Conservation (phyloP, 2,329 filamentous ascomycete genomes). For the Ascochyta fabae region DNA sequence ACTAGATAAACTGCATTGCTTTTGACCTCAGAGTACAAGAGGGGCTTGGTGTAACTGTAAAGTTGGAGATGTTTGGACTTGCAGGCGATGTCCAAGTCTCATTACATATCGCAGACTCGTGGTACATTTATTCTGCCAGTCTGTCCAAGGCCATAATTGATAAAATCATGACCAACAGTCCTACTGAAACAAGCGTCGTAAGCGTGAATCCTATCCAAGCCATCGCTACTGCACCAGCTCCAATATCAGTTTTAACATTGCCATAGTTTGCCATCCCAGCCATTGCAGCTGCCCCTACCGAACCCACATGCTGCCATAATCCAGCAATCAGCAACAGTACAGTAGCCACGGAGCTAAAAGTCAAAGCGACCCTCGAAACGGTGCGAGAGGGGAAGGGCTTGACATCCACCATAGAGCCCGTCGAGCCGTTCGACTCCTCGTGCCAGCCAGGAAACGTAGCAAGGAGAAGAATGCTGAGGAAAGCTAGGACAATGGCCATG, state of each 20-base stretch:
- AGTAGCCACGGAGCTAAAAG: conserved; percentile 78
- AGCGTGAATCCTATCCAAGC: conserved; percentile 97
- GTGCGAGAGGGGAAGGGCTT: conserved; percentile 92
- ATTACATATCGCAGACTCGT: too few relatives aligned
- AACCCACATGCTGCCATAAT: conserved; percentile 93
- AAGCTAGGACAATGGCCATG: conserved; percentile 95
- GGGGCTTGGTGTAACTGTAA: too few relatives aligned
- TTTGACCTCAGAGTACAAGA: too few relatives aligned
- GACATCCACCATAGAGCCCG: conserved; percentile 82
- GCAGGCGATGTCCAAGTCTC: too few relatives aligned
- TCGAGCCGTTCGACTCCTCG: conserved; percentile 77
- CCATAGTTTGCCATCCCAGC: conserved; percentile 92
- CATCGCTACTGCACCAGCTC: conserved; percentile 92
- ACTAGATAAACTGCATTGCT: too few relatives aligned
- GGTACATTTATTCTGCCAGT: conserved; percentile 49
- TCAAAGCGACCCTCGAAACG: conserved; percentile 89
- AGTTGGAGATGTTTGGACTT: too few relatives aligned
- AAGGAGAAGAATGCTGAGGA: conserved; percentile 90
- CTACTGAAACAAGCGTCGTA: conserved; percentile 92
- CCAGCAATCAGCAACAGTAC: conserved; percentile 70
- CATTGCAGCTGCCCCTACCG: conserved; percentile 92
- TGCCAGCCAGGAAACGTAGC: conserved; percentile 98
- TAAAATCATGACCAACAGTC: conserved; percentile 91
- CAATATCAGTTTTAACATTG: conserved; percentile 82
- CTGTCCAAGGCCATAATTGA: conserved; percentile 82